These are phyloP conservation scores for Xylaria sp. DNA, from an alignment of 2,329 filamentous ascomycete genomes.

Conservation along the genomic window DNA sequence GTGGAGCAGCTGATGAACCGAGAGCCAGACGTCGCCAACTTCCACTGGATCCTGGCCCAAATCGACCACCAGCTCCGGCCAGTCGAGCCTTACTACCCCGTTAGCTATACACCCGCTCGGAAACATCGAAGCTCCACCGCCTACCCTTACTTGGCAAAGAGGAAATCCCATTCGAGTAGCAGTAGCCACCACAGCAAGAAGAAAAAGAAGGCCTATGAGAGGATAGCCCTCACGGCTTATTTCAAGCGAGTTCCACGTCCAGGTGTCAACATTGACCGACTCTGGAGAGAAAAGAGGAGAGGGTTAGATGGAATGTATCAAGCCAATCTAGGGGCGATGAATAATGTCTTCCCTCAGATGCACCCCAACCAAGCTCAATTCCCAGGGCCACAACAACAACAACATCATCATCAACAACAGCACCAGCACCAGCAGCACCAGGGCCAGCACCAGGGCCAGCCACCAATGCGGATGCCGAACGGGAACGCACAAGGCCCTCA, in stretches of 20 bases:
- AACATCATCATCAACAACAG: not conserved
- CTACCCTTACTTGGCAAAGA: slow-evolving; percentile 14
- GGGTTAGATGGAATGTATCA: not conserved
- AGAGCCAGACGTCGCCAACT: slow-evolving; percentile 53
- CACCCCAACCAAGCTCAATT: slow-evolving; percentile 12
- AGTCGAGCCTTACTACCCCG: slow-evolving; percentile 38
- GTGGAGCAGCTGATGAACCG: slow-evolving; percentile 49
- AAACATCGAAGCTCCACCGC: slow-evolving; percentile 21
- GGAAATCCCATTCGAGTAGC: slow-evolving; percentile 14
- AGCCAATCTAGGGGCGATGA: not conserved
- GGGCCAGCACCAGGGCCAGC: not conserved
- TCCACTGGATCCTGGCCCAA: slow-evolving; percentile 56
- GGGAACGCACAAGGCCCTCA: slow-evolving; percentile 1
- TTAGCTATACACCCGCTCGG: not conserved
- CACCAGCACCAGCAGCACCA: not conserved
- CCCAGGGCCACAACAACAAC: not conserved
- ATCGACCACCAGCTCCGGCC: slow-evolving; percentile 54
- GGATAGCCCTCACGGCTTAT: slow-evolving; percentile 57
- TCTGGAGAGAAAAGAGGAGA: slow-evolving; percentile 39
- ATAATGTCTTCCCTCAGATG: slow-evolving; percentile 5
- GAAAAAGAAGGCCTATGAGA: slow-evolving; percentile 50
- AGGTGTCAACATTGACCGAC: slow-evolving; percentile 44
- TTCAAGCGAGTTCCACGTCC: slow-evolving; percentile 55
- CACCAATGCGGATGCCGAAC: not conserved
- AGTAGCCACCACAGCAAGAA: slow-evolving; percentile 40